phyloP scores from a whole-genome alignment of 108 stramenopile species.

The Seminavis robusta region DNA sequence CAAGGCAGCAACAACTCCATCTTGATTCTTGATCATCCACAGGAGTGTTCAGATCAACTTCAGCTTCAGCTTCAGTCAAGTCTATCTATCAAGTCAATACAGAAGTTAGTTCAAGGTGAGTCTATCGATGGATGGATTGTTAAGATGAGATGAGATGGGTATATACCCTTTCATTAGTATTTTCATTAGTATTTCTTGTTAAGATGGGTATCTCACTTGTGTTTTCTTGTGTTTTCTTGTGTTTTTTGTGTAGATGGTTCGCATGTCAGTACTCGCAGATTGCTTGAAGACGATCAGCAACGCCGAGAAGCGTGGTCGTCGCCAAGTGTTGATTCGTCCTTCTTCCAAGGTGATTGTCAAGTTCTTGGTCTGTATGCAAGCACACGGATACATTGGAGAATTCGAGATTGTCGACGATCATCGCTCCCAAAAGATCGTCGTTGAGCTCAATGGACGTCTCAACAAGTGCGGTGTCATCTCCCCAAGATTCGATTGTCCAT shows the following conservation, averaged over 20 bases:
- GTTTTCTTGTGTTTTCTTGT: slow-evolving; percentile 6
- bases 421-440: slow-evolving; percentile 98
- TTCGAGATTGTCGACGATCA: slow-evolving; percentile 99
- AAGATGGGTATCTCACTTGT: slow-evolving; percentile 1
- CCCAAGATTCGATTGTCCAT: slow-evolving; percentile 94
- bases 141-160: too few relatives aligned
- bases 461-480: slow-evolving; percentile 99
- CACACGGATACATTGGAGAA: slow-evolving; percentile 99
- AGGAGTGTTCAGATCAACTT: too few relatives aligned
- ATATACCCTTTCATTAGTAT: too few relatives aligned
- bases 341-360: slow-evolving; percentile 99
- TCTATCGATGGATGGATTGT: too few relatives aligned
- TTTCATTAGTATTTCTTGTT: too few relatives aligned
- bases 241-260: slow-evolving; percentile 86
- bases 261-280: slow-evolving; percentile 99
- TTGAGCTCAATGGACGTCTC: slow-evolving; percentile 96
- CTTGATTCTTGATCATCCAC: too few relatives aligned
- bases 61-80: too few relatives aligned
- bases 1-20: too few relatives aligned
- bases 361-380: slow-evolving; percentile 99
- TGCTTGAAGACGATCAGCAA: slow-evolving; percentile 99
- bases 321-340: slow-evolving; percentile 98
- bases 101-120: too few relatives aligned
- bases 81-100: too few relatives aligned
- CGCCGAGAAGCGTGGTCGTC: slow-evolving; percentile 99